phyloP scores from a whole-genome alignment of 176 grass and related monocot genomes.

The Melocanna baccifera region DNA sequence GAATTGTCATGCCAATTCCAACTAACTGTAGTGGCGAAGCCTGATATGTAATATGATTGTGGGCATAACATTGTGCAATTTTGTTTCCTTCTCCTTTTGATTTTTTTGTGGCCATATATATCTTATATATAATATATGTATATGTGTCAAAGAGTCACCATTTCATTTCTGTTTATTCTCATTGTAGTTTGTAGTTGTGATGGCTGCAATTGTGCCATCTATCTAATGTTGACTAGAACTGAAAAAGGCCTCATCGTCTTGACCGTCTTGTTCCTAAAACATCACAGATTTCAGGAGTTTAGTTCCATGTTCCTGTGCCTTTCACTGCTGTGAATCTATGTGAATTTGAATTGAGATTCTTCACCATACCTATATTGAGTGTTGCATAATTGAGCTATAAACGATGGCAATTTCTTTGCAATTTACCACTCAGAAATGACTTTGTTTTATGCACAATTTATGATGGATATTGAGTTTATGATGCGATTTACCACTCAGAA shows the following conservation, averaged over 20 bases:
- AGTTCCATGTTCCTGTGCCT: background rate
- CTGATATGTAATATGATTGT: background rate
- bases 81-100: background rate
- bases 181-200: background rate
- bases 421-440: no score
- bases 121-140: background rate
- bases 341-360: background rate
- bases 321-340: background rate
- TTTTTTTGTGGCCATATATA: slow-evolving; percentile 35
- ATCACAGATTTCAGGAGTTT: background rate
- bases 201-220: slow-evolving; percentile 1
- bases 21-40: background rate
- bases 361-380: no score
- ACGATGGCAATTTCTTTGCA: no score
- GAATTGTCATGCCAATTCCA: background rate
- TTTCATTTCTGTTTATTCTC: background rate
- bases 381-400: no score
- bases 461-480: no score
- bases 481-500: no score
- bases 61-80: background rate
- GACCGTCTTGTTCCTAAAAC: background rate
- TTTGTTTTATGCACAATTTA: no score
- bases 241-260: background rate
- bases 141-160: slow-evolving; percentile 3
- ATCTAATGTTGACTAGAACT: slow-evolving; percentile 20